phyloP scores from a whole-genome alignment of 345 rosid genomes.

The Arabidopsis suecica region DNA sequence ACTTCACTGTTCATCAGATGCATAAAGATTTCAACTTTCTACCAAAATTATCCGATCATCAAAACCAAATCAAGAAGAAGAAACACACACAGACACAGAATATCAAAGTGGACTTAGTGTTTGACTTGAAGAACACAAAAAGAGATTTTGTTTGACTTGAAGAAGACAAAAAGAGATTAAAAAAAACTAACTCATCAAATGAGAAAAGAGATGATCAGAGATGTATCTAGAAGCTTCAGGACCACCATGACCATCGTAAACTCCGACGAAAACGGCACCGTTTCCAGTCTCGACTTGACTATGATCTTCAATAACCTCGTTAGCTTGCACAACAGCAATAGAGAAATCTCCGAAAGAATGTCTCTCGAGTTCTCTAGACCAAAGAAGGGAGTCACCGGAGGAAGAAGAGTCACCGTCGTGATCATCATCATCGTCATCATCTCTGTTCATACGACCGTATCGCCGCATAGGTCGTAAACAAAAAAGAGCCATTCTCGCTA shows the following conservation, averaged over 20 bases:
- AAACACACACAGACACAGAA: background rate
- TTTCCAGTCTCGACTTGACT: constrained; percentile 82
- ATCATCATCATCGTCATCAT: constrained; percentile 45
- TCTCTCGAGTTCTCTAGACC: constrained; percentile 84
- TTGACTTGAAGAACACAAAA: background rate
- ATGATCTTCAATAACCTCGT: constrained; percentile 84
- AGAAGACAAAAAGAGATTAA: background rate
- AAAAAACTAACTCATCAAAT: constrained; percentile 68
- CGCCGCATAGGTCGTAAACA: constrained; percentile 78
- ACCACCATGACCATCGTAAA: constrained; percentile 97
- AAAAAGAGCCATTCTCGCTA: constrained; percentile 66
- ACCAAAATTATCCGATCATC: background rate
- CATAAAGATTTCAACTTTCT: background rate
- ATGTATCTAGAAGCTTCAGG: constrained; percentile 87
- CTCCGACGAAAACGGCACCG: constrained; percentile 77
- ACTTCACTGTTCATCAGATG: constrained; percentile 35
- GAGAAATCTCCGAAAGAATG: constrained; percentile 86
- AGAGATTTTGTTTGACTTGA: background rate
- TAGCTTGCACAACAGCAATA: constrained; percentile 85
- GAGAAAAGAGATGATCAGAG: constrained; percentile 75
- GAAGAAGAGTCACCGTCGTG: constrained; percentile 45
- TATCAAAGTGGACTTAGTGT: background rate
- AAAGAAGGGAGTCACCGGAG: constrained; percentile 57
- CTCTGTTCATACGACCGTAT: constrained; percentile 89
- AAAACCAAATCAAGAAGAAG: constrained; percentile 1